phyloP scores from a whole-genome alignment of 176 grass and related monocot species.

The Ananas comosus region DNA sequence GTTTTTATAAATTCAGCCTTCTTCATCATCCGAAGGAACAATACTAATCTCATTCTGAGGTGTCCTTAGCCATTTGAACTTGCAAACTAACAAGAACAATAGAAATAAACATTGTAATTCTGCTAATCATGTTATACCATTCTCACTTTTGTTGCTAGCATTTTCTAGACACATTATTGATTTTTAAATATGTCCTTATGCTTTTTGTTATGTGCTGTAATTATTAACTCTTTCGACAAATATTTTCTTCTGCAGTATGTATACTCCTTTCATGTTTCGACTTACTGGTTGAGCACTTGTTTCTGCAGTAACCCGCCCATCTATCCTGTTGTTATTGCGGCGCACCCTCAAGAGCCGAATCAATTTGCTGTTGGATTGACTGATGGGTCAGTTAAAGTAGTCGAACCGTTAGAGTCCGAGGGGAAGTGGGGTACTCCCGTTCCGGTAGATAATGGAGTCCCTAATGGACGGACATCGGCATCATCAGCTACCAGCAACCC shows the following conservation, averaged over 20 bases:
- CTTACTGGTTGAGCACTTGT: no score
- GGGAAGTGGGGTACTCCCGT: slow-evolving; percentile 65
- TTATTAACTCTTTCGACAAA: no score
- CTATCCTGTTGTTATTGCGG: slow-evolving; percentile 50
- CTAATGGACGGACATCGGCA: slow-evolving; percentile 41
- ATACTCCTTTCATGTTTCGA: no score
- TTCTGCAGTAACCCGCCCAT: slow-evolving; percentile 46
- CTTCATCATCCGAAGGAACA: neutral
- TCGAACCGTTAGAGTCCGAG: slow-evolving; percentile 70
- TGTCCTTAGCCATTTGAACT: neutral
- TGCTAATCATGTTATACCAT: no score
- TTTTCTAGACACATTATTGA: no score
- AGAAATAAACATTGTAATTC: no score
- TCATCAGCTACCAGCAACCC: slow-evolving; percentile 49
- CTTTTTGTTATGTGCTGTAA: no score
- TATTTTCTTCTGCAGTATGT: no score
- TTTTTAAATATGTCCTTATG: no score
- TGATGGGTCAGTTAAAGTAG: slow-evolving; percentile 76
- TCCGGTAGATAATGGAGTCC: slow-evolving; percentile 43
- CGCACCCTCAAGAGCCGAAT: slow-evolving; percentile 79
- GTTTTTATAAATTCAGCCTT: neutral
- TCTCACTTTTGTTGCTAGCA: no score
- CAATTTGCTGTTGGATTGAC: slow-evolving; percentile 85
- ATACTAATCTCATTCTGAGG: neutral
- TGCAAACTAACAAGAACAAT: neutral